phyloP scores from a whole-genome alignment of 2,329 filamentous ascomycete species.

The Calonectria pseudoturangicola region DNA sequence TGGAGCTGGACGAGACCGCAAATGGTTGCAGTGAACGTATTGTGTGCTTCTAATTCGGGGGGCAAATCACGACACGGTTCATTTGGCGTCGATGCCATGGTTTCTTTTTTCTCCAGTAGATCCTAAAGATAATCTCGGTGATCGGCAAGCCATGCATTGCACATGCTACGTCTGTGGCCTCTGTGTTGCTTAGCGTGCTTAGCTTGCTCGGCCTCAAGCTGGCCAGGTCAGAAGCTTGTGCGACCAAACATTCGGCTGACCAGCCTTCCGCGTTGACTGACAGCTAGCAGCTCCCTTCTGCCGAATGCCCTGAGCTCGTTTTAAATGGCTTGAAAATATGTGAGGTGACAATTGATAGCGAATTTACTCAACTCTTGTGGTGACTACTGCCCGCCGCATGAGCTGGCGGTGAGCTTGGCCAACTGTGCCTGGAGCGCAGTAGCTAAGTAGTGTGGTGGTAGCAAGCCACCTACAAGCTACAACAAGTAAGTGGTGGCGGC shows the following conservation, averaged over 20 bases:
- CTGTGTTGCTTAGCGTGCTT: neutral
- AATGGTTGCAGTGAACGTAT: neutral
- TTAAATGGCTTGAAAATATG: no score
- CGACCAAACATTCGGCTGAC: neutral
- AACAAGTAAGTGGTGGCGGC: no score
- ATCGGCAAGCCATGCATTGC: slow-evolving; percentile 14
- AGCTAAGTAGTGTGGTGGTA: neutral
- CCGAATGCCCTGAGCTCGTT: neutral
- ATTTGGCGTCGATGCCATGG: neutral
- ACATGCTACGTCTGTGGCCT: neutral
- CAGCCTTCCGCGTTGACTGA: neutral
- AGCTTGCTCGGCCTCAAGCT: neutral
- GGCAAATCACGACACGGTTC: neutral
- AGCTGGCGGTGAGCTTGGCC: slow-evolving; percentile 13
- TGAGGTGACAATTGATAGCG: neutral
- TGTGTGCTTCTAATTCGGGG: neutral
- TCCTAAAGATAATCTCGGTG: neutral
- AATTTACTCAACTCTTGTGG: neutral
- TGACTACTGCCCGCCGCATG: no score
- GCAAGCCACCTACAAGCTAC: no score
- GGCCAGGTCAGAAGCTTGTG: slow-evolving; percentile 9
- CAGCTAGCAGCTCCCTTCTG: neutral
- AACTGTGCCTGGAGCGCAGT: neutral
- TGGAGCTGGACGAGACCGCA: neutral
- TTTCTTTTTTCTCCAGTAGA: neutral